A percentile compares a stretch with the other conserved stretches of the same genome.
Evolutionary conservation across 78 protist species (phyloP).

Genomic region (Protostelium mycophagum): DNA sequence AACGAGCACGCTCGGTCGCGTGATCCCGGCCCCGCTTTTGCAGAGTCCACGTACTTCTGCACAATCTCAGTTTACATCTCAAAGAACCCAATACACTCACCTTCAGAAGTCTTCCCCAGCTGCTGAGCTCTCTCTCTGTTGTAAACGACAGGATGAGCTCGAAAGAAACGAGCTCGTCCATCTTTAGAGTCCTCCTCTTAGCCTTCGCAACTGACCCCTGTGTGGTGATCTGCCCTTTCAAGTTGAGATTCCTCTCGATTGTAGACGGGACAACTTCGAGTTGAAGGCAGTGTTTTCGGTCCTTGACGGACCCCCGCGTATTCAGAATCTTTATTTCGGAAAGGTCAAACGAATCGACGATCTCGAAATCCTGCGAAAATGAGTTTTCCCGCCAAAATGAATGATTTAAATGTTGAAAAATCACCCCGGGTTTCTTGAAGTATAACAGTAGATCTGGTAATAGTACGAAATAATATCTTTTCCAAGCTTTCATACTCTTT

Average conservation of each 20-base stretch:
- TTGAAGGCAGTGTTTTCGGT: not conserved
- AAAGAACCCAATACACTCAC: not conserved
- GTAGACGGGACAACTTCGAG: not conserved
- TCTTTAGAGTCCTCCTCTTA: not conserved
- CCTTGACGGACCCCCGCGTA: not conserved
- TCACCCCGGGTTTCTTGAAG: slow-evolving; percentile 32
- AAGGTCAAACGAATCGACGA: not conserved
- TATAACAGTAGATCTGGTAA: slow-evolving; percentile 52
- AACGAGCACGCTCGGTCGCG: not conserved
- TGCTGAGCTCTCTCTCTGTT: not conserved
- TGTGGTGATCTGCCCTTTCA: not conserved
- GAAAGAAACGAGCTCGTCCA: not conserved
- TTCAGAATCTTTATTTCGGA: not conserved
- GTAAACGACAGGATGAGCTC: not conserved
- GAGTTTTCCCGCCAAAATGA: not conserved
- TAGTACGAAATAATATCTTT: slow-evolving; percentile 59
- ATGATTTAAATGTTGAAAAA: too few species aligned
- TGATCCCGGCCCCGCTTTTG: not conserved
- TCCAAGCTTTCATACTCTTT: slow-evolving; percentile 55
- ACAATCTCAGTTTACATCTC: not conserved
- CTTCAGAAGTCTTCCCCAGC: not conserved
- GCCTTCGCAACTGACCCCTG: not conserved
- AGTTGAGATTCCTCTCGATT: not conserved
- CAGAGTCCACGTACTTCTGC: not conserved
- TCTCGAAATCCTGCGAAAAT: not conserved